These are phyloP conservation scores for Penstemon newberryi DNA, from an alignment of 257 asterid genomes.

Conservation along the genomic window DNA sequence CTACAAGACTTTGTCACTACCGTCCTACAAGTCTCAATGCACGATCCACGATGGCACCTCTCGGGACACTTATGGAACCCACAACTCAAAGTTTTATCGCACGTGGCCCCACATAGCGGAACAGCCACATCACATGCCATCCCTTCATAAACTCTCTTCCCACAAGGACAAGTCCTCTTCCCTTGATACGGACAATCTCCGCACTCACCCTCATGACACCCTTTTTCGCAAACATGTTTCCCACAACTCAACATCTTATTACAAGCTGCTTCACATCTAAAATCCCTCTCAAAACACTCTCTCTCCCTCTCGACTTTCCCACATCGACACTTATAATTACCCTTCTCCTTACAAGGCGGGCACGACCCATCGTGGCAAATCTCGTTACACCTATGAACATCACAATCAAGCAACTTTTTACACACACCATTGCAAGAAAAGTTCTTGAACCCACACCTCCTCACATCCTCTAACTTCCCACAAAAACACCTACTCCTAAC, in stretches of 20 bases:
- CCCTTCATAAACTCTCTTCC: constrained; percentile 73
- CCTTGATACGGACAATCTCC: constrained; percentile 86
- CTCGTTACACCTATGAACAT: constrained; percentile 66
- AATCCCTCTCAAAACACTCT: constrained; percentile 70
- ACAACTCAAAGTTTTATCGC: constrained; percentile 71
- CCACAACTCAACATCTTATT: constrained; percentile 67
- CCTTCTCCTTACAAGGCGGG: constrained; percentile 57
- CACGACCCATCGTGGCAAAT: constrained; percentile 82
- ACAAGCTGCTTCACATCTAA: constrained; percentile 74
- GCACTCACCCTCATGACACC: constrained; percentile 82
- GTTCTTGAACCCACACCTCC: constrained; percentile 83
- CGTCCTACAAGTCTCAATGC: constrained; percentile 71
- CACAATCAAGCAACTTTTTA: constrained; percentile 56
- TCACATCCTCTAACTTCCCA: constrained; percentile 70
- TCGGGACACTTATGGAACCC: constrained; percentile 86
- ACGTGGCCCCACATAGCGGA: constrained; percentile 79
- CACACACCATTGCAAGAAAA: constrained; percentile 67
- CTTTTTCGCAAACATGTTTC: constrained; percentile 71
- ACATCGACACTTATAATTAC: constrained; percentile 63
- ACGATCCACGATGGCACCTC: constrained; percentile 87
- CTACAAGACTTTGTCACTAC: constrained; percentile 82
- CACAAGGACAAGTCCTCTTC: constrained; percentile 90
- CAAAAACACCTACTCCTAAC: constrained; percentile 71
- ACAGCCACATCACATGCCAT: constrained; percentile 74
- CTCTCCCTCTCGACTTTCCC: constrained; percentile 66